Percentiles rank a stretch among this genome's conserved stretches.
Conservation (phyloP, 2,329 filamentous ascomycete genomes). For the Trichoderma atroviride region DNA sequence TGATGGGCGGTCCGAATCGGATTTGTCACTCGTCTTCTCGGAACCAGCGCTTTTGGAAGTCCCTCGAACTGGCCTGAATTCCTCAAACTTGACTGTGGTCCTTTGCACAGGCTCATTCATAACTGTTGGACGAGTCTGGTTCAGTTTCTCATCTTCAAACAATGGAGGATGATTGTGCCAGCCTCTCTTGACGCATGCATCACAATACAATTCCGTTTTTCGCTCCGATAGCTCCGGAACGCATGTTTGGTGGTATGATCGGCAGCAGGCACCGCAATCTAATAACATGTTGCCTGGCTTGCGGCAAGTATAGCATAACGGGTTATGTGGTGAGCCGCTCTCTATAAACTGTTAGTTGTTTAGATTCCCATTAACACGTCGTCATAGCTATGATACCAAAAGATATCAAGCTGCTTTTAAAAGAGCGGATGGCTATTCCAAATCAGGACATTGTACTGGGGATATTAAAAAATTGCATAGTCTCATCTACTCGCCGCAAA, state of each 20-base stretch:
- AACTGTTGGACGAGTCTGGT: not conserved
- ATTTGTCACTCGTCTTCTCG: not conserved
- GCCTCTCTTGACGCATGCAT: not conserved
- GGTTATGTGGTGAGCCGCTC: constrained; percentile 15
- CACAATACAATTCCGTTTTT: not conserved
- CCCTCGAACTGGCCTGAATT: not conserved
- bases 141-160: not conserved
- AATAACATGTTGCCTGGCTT: constrained; percentile 12
- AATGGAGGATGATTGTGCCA: constrained; percentile 6
- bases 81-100: not conserved
- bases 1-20: not conserved
- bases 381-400: not conserved
- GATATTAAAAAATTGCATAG: not conserved
- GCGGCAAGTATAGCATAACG: constrained; percentile 9
- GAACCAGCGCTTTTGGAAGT: not conserved
- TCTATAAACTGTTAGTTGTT: not conserved
- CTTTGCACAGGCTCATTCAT: not conserved
- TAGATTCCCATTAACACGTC: not conserved
- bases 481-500: not conserved
- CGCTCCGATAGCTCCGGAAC: not conserved
- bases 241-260: constrained; percentile 8
- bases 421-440: not conserved
- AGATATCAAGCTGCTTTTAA: not conserved
- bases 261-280: not conserved
- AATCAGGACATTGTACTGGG: not conserved